These are phyloP conservation scores for Ustilago shanxiensis DNA, from an alignment of 1,284 basidiomycete species.

Conservation along the genomic window DNA sequence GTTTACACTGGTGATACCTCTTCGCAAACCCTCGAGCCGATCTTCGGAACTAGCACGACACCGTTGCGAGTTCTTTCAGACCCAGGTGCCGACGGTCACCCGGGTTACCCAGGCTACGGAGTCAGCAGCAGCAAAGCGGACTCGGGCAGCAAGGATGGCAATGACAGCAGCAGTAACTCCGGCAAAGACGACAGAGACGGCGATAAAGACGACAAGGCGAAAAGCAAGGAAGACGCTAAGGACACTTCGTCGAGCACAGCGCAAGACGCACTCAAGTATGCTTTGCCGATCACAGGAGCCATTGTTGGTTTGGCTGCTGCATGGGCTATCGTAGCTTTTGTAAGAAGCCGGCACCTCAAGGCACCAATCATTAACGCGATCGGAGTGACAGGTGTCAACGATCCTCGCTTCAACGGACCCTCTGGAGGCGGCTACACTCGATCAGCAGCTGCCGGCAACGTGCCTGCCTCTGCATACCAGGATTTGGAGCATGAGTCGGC, in stretches of 20 bases:
- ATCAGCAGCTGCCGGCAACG: conserved; percentile 1
- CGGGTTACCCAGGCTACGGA: conserved; percentile 40
- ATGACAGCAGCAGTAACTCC: conserved; percentile 12
- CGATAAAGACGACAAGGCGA: conserved; percentile 5
- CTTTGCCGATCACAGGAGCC: conserved; percentile 42
- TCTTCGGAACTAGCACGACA: conserved; percentile 35
- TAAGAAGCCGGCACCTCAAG: conserved; percentile 22
- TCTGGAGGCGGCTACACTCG: conserved; percentile 1
- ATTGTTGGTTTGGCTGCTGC: conserved; percentile 27
- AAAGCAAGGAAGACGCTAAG: conserved; percentile 15
- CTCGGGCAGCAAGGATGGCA: conserved; percentile 22
- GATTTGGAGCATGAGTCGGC: conserved; percentile 22
- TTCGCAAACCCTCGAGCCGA: conserved; percentile 36
- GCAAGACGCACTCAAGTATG: conserved; percentile 37
- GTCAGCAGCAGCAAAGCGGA: conserved; percentile 6
- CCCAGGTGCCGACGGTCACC: conserved; percentile 31
- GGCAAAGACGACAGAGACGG: neutral
- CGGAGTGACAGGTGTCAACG: conserved; percentile 39
- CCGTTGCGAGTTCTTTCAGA: conserved; percentile 29
- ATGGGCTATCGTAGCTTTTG: conserved; percentile 35
- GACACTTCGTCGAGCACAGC: conserved; percentile 6
- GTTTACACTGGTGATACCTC: conserved; percentile 60
- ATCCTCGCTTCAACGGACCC: conserved; percentile 25
- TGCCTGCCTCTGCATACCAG: conserved; percentile 8
- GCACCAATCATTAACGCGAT: conserved; percentile 30